phyloP scores from a whole-genome alignment of 2,329 filamentous ascomycete genomes.

The Grosmannia huntii region DNA sequence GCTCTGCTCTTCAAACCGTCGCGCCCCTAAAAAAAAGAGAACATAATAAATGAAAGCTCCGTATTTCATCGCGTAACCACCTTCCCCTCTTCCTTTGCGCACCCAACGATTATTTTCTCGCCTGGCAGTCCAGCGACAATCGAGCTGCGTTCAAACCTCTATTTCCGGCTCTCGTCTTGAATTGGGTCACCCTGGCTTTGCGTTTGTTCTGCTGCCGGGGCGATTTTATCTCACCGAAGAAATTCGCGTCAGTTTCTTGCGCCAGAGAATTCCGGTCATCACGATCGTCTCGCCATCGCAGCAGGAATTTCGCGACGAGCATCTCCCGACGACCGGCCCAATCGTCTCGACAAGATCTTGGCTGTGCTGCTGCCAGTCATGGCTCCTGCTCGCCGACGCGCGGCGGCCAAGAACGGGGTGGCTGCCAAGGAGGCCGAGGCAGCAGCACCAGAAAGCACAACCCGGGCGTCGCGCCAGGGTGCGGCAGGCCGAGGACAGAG shows the following conservation, averaged over 20 bases:
- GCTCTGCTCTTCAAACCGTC: neutral
- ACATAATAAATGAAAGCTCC: neutral
- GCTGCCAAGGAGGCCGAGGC: constrained; percentile 4
- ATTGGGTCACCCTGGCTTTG: neutral
- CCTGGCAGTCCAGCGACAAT: neutral
- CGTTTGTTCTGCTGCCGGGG: neutral
- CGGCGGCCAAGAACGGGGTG: constrained; percentile 9
- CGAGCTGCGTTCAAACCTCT: neutral
- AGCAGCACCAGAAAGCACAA: neutral
- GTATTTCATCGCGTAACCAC: constrained; percentile 1
- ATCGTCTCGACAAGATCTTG: neutral
- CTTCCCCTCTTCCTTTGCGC: neutral
- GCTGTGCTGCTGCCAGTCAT: neutral
- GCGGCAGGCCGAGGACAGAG: constrained; percentile 2
- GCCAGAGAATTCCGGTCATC: neutral
- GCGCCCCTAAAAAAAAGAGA: constrained; percentile 1
- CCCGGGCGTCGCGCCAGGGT: neutral
- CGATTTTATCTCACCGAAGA: neutral
- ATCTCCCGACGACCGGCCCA: neutral
- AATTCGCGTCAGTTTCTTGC: neutral
- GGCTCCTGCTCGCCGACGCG: constrained; percentile 12
- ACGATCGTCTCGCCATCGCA: neutral
- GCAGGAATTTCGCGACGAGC: neutral
- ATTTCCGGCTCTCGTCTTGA: neutral
- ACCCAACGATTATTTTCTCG: neutral